Evolutionary conservation across 495 filamentous ascomycete species (phyloP).

Genomic region (Arthonia radiata): DNA sequence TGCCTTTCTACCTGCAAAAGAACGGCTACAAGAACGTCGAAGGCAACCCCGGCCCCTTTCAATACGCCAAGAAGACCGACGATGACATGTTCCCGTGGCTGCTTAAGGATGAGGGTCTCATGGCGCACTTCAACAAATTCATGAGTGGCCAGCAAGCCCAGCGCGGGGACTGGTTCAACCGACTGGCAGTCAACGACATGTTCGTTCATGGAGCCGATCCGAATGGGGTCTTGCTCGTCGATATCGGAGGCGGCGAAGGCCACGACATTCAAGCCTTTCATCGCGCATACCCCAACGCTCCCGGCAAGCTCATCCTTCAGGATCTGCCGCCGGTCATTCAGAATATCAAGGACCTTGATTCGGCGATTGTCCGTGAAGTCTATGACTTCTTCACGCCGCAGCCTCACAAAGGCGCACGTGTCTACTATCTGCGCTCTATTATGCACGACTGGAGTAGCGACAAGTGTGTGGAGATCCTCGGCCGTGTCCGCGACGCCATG

Average conservation of each 20-base stretch:
- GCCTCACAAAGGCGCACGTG: constrained; percentile 20
- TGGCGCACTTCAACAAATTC: constrained; percentile 2
- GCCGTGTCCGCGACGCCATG: constrained; percentile 3
- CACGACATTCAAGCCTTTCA: constrained; percentile 24
- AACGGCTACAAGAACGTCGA: constrained; percentile 1
- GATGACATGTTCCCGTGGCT: constrained; percentile 2
- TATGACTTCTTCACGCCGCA: constrained; percentile 21
- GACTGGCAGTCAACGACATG: background rate
- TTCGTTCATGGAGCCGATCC: constrained; percentile 5
- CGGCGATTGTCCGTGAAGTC: constrained; percentile 7
- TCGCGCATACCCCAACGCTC: constrained; percentile 13
- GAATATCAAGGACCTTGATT: constrained; percentile 12
- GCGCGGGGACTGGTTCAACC: constrained; percentile 2
- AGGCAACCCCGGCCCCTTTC: constrained; percentile 2
- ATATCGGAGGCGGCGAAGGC: constrained; percentile 26
- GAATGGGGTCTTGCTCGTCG: constrained; percentile 22
- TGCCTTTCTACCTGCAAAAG: constrained; percentile 2
- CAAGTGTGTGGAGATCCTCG: constrained; percentile 15
- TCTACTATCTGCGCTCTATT: constrained; percentile 23
- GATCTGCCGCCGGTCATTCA: constrained; percentile 20
- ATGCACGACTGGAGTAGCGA: constrained; percentile 22
- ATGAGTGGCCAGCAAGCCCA: constrained; percentile 4
- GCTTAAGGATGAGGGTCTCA: constrained; percentile 1
- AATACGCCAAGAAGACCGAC: background rate
- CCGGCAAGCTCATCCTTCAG: constrained; percentile 23